Conservation (phyloP, 2,329 filamentous ascomycete genomes). For the Alternaria gaisen region DNA sequence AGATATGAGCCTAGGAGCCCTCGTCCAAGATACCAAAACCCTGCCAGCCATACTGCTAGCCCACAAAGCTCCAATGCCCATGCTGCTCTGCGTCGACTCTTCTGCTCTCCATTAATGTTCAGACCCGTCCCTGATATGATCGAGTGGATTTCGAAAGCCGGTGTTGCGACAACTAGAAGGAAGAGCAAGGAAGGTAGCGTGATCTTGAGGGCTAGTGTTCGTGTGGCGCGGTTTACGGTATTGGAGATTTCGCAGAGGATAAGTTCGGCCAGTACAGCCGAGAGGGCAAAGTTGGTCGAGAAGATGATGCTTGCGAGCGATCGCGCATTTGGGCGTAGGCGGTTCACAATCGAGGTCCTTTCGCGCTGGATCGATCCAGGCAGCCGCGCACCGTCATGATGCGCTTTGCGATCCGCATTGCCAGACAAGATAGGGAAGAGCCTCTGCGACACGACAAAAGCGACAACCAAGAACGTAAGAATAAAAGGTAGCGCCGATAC, state of each 20-base stretch:
- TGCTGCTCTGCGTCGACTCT: slow-evolving; percentile 66
- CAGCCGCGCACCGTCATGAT: slow-evolving; percentile 69
- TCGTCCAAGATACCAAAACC: slow-evolving; percentile 79
- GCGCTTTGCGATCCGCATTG: slow-evolving; percentile 64
- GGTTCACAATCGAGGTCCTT: slow-evolving; percentile 42
- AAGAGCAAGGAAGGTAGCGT: slow-evolving; percentile 77
- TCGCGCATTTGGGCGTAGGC: slow-evolving; percentile 49
- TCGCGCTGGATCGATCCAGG: slow-evolving; percentile 52
- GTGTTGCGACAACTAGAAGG: slow-evolving; percentile 77
- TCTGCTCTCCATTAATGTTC: slow-evolving; percentile 67
- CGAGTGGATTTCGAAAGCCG: slow-evolving; percentile 79
- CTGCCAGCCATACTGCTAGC: slow-evolving; percentile 73
- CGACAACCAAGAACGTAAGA: slow-evolving; percentile 72
- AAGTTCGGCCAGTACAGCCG: slow-evolving; percentile 79
- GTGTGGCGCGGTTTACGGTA: slow-evolving; percentile 71
- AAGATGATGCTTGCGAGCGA: slow-evolving; percentile 71
- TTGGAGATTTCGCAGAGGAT: slow-evolving; percentile 87
- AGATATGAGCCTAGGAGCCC: slow-evolving; percentile 66
- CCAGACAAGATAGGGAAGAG: slow-evolving; percentile 77
- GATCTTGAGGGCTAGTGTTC: slow-evolving; percentile 72
- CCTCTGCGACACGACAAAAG: slow-evolving; percentile 69
- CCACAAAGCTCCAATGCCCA: slow-evolving; percentile 71
- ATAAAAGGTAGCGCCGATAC: slow-evolving; percentile 75
- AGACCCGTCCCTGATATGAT: slow-evolving; percentile 66
- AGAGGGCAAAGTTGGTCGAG: slow-evolving; percentile 77